Base-by-base conservation (phyloP, 768 basidiomycete genomes). In the Pleurotus cornucopiae region DNA sequence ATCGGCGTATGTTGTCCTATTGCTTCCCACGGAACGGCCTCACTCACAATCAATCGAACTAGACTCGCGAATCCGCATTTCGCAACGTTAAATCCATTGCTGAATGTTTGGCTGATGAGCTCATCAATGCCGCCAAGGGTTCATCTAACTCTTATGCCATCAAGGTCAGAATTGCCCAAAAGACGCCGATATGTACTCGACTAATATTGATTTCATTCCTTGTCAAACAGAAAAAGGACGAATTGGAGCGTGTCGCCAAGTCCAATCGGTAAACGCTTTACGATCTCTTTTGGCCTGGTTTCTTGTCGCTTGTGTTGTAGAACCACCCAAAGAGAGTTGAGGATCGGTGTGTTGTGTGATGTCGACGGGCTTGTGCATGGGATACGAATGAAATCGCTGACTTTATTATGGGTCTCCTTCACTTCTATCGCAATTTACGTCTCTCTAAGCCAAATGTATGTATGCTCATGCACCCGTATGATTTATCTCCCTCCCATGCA, bases 121-220 rank as follows among this genome's bases (percentile, higher is more conserved):
- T 98, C 68, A 98, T 98, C 84, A 99, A 99, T 74, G 97, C 97
- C 54, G 97, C 96, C 62, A 98, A 99, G 81, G 97, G 97, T 62
- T 98, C 97, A 49, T 98, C 95, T 68, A 99, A 99, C 89, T 98
- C 96, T 55, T 99, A 98, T 72, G 96, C 96, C 60, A 99, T 99
- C 84, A 98, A 98, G 91, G 90, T 91, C 45, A 46, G 76, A 66
- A 30, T 30, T 18, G n/a, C 4, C 43, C 25, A 37, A 26, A 16
- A 37, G 57, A 53, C 13, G 13, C 47, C 20, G 14, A 46, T 25
- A 23, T 9, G 51, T 30, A 16, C 30, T 37, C 37, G 25, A 11
- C 16, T 16, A 39, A 25, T 26, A 7, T 34, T 49, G 23, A 51
- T 41, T 53, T 45, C 26, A 44, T 40, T 66, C 41, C 60, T 38